Percentiles rank a stretch among this genome's conserved stretches.
Evolutionary conservation across 805 yeast species (phyloP).

Genomic region (Yamadazyma laniorum): DNA sequence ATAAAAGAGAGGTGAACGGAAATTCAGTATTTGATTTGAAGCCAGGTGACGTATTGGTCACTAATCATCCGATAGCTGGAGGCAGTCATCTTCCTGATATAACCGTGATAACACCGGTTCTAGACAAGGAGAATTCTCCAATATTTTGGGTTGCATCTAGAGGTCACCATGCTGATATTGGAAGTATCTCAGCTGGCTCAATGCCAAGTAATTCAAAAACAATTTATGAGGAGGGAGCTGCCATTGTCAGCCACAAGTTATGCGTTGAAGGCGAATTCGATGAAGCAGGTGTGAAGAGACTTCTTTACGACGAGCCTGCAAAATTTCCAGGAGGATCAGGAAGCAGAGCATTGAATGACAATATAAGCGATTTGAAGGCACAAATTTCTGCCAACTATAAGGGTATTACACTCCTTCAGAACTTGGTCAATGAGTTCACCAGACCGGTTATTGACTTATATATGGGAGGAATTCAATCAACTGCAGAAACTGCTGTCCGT

Average conservation of each 20-base stretch:
- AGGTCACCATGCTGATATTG: constrained; percentile 96
- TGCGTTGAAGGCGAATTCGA: constrained; percentile 71
- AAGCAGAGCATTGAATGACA: constrained; percentile 78
- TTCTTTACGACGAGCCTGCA: constrained; percentile 73
- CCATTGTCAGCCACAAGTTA: constrained; percentile 73
- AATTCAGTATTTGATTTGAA: constrained; percentile 15
- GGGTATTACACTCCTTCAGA: constrained; percentile 66
- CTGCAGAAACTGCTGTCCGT: constrained; percentile 36
- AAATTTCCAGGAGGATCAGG: constrained; percentile 86
- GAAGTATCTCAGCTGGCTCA: constrained; percentile 88
- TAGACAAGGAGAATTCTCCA: constrained; percentile 45
- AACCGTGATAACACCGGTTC: constrained; percentile 87
- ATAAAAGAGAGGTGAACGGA: constrained; percentile 23
- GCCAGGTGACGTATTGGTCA: constrained; percentile 43
- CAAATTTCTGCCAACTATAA: constrained; percentile 81
- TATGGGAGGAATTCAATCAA: constrained; percentile 35
- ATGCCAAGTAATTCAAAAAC: constrained; percentile 92
- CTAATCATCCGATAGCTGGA: constrained; percentile 44
- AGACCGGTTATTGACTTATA: constrained; percentile 36
- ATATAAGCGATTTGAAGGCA: constrained; percentile 58
- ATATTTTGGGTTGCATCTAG: constrained; percentile 90
- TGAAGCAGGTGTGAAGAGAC: constrained; percentile 60
- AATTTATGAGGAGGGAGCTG: constrained; percentile 88
- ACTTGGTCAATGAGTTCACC: constrained; percentile 62
- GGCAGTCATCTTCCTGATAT: constrained; percentile 53